These are phyloP conservation scores for Beauveria sp. DNA, from an alignment of 2,329 filamentous ascomycete species.

Conservation along the genomic window DNA sequence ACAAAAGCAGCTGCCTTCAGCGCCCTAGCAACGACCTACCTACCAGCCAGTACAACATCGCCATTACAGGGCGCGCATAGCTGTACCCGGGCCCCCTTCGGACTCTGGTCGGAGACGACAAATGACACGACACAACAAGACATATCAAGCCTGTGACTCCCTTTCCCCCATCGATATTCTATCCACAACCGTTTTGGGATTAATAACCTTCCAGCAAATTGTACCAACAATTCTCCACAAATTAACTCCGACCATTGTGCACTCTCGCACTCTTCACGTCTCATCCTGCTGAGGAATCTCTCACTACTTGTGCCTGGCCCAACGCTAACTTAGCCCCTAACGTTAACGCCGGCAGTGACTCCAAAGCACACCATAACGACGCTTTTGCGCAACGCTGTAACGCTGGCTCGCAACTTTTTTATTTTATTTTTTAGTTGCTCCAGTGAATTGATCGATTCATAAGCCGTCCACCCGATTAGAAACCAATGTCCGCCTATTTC, in stretches of 20 bases:
- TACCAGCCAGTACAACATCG: not conserved
- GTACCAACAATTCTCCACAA: not conserved
- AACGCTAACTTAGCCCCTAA: not conserved
- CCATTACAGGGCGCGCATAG: not conserved
- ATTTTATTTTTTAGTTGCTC: not conserved
- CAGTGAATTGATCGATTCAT: not conserved
- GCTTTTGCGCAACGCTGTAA: not conserved
- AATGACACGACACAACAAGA: not conserved
- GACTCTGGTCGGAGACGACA: not conserved
- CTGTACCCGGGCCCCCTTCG: not conserved
- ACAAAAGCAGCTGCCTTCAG: not conserved
- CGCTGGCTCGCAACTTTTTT: not conserved
- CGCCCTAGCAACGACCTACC: too few relatives aligned
- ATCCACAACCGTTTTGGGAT: too few relatives aligned
- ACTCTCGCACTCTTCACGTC: not conserved
- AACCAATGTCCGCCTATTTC: slow-evolving; percentile 7
- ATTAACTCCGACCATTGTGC: not conserved
- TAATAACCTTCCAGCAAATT: too few relatives aligned
- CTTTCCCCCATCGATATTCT: not conserved
- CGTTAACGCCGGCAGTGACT: not conserved
- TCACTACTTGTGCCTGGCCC: not conserved
- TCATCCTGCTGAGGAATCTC: not conserved
- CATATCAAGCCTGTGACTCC: not conserved
- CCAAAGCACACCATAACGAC: slow-evolving; percentile 1
- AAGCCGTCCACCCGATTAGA: slow-evolving; percentile 2